Evolutionary conservation across 2,329 filamentous ascomycete species (phyloP), one percentile per base, ranked within the genome.

Genomic region (Bisporella sp.): DNA sequence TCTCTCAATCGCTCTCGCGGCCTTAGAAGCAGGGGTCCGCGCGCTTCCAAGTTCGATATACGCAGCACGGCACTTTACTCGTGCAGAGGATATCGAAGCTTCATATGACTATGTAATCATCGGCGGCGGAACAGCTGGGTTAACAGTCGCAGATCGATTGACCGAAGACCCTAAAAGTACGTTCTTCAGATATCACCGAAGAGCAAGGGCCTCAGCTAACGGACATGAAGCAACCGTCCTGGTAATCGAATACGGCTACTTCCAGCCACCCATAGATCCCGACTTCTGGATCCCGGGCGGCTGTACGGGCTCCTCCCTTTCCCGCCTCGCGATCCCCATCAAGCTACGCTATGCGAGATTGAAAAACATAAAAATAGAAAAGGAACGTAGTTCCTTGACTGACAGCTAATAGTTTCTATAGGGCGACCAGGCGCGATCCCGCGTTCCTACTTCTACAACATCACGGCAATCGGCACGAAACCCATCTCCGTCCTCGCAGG

Each of bases 181-280:
- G 35, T 9, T 37, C 8, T 37, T 9, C 21, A 21, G 21, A 21
- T 21, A 37, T 9, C 35, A 2, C 35, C 4, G n/a, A 8, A 37
- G 4, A 37, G 35, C 35, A 8, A 37, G 35, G n/a, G 4, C 35
- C 8, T 4, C 4, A 37, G n/a, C 35, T 21, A 4, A 37, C 35
- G 4, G n/a, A 9, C 8, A 4, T 9, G 35, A 37, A 32, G 11
- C 40, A 12, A 39, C 50, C 9, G 54, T 77, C 41, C 64, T 77
- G n/a, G 67, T 79, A 11, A 69, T 78, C 32, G 76, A 79, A 57
- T 64, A 67, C 43, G 76, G 76, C 2, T 67, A 67, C 9, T 73
- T 64, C 67, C 43, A 75, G 76, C 2, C 67, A 67, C 9, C 73
- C 64, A 39, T 65, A 55, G 11, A 54, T 59, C 35, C n/a, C 8